Conservation (phyloP, 169 alveolate species). For the Plasmodium vivax region DNA sequence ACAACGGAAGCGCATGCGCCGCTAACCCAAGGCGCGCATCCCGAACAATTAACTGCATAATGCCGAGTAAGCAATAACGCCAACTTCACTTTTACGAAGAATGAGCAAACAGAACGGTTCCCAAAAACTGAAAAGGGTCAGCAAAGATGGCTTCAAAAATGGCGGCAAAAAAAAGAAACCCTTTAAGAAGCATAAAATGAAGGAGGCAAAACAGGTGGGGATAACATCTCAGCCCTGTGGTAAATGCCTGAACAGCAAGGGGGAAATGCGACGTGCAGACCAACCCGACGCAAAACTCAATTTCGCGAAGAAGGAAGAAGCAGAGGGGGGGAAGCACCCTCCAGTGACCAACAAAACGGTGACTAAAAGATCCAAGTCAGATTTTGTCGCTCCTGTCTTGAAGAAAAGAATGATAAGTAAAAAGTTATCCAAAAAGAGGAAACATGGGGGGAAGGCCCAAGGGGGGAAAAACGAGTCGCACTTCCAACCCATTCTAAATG, state of each 20-base stretch:
- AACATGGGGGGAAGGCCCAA: neutral
- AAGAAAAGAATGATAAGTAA: neutral
- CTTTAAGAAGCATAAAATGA: neutral
- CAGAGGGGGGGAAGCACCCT: neutral
- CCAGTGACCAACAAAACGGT: neutral
- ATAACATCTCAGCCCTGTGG: neutral
- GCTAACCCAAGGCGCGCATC: neutral
- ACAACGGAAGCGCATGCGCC: neutral
- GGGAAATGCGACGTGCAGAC: neutral
- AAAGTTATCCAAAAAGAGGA: neutral
- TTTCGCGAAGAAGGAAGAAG: neutral
- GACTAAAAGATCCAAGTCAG: neutral
- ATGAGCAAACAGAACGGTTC: neutral
- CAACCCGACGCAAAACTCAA: neutral
- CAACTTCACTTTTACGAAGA: neutral
- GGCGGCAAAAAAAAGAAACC: neutral
- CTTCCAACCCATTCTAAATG: neutral
- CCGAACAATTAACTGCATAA: neutral
- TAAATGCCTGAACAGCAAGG: neutral
- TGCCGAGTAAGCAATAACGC: neutral
- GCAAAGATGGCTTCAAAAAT: neutral
- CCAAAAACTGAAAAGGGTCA: neutral
- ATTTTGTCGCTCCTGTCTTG: neutral
- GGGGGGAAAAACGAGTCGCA: neutral
- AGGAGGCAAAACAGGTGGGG: constrained; percentile 2